Evolutionary conservation across 2,329 filamentous ascomycete species (phyloP), one percentile per base, ranked within the genome.

Genomic region (Mollisia scopiformis): DNA sequence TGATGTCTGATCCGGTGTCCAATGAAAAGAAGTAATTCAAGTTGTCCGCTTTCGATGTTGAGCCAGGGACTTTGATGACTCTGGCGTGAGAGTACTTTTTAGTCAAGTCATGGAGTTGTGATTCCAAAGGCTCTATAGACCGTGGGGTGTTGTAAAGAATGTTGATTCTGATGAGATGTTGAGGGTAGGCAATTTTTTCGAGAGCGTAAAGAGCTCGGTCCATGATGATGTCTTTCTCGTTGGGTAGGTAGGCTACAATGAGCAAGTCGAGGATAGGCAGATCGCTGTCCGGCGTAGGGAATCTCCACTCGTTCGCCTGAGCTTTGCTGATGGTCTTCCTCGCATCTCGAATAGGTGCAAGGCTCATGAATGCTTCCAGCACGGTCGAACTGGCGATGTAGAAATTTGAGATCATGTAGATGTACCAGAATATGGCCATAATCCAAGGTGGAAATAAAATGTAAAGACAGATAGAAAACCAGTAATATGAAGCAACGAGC

Each of bases 171-270:
- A 81, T 75, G 62, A 76, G 79, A 50, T 80, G 75, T 43, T 69
- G 69, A 1, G 79, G 79, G 55, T 82, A 82, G 8, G 76, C 71
- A 23, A 82, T 74, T 62, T 80, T 76, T 58, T 81, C 76, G 39
- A 81, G 69, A 3, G 77, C 77, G 63, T 81, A 81, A 27, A 77
- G 69, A 14, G 79, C 74, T 8, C 79, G 77, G 51, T 80, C 78
- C 67, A 79, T 74, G 64, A 82, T 80, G 55, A 82, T 82, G 55
- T 81, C 78, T 66, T 79, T 73, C 66, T 82, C 79, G 59, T 82
- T 82, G 5, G 79, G 79, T n/a, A 82, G 72, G 63, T 82, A 82
- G 14, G 79, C 79, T 2, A 82, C 79, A 57, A 82, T 79, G 56
- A 81, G 71, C 41, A 82, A 70, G 62, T 82, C 79, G 19, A 82